phyloP scores from a whole-genome alignment of 1,139 yeast species.

The Kodamaea ohmeri region DNA sequence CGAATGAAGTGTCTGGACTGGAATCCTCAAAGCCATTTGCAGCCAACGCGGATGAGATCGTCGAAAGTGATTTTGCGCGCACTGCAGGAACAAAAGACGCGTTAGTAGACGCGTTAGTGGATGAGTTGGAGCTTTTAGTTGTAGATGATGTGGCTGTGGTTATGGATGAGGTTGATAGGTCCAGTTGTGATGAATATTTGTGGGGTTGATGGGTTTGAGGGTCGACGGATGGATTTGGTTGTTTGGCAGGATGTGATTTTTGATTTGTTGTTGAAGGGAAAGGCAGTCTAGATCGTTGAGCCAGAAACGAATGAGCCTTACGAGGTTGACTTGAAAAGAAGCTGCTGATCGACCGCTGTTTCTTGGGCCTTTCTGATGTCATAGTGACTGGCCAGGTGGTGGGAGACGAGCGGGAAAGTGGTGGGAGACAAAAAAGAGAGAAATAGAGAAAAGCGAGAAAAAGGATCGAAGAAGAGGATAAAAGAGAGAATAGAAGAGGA shows the following conservation, averaged over 20 bases:
- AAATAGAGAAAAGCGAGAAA: not conserved
- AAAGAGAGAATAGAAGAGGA: not conserved
- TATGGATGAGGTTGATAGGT: too few relatives aligned
- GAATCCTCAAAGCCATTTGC: conserved; percentile 4
- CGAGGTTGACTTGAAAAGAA: conserved; percentile 11
- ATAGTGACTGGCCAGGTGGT: conserved; percentile 2
- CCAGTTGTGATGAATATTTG: too few relatives aligned
- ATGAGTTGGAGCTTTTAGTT: not conserved
- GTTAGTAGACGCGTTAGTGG: too few relatives aligned
- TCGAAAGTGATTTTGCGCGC: not conserved
- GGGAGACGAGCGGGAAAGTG: conserved; percentile 7
- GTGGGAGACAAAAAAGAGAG: conserved; percentile 1
- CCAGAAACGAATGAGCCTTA: conserved; percentile 1
- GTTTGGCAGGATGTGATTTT: not conserved
- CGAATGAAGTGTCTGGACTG: conserved; percentile 10
- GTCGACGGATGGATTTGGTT: not conserved
- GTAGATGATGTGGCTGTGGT: too few relatives aligned
- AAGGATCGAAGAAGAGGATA: not conserved
- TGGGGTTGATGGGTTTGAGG: too few relatives aligned
- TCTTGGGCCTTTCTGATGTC: conserved; percentile 5
- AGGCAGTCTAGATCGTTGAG: conserved; percentile 1
- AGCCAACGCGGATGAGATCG: conserved; percentile 3
- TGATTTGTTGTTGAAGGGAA: not conserved
- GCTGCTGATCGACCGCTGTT: conserved; percentile 13
- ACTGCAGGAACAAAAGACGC: not conserved